A percentile compares a stretch with the other conserved stretches of the same genome.
Evolutionary conservation across 176 grass and related monocot genomes (phyloP).

Genomic region (Typha latifolia): DNA sequence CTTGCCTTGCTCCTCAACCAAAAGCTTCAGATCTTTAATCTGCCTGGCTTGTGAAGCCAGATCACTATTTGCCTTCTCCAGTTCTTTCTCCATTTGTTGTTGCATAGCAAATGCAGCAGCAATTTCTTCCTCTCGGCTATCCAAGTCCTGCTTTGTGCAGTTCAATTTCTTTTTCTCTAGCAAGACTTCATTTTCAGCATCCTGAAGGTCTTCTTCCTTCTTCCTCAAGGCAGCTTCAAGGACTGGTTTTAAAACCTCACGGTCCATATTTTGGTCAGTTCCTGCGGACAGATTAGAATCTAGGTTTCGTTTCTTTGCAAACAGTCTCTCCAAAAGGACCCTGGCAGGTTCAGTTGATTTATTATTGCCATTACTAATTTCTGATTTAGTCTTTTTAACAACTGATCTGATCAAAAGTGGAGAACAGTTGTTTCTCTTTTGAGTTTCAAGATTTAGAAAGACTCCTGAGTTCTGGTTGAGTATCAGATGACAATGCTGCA

Average conservation of each 20-base stretch:
- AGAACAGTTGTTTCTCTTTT: constrained; percentile 29
- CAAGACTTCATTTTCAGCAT: constrained; percentile 44
- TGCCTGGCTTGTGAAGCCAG: constrained; percentile 47
- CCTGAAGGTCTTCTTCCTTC: constrained; percentile 50
- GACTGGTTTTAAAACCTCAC: constrained; percentile 59
- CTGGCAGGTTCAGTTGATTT: constrained; percentile 45
- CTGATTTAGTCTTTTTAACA: constrained; percentile 28
- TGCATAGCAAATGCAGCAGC: constrained; percentile 46
- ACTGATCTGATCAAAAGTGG: constrained; percentile 36
- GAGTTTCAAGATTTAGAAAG: constrained; percentile 27
- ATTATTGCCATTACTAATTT: constrained; percentile 41
- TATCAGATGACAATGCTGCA: constrained; percentile 25
- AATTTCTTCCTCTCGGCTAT: constrained; percentile 53
- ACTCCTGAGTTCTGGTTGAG: constrained; percentile 36
- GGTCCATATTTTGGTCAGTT: constrained; percentile 40
- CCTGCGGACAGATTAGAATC: constrained; percentile 30
- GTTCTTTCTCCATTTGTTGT: constrained; percentile 53
- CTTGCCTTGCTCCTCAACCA: constrained; percentile 45
- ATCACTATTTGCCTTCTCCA: constrained; percentile 47
- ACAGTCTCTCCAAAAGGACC: constrained; percentile 56
- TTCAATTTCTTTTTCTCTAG: constrained; percentile 49
- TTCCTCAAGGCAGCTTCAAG: constrained; percentile 51
- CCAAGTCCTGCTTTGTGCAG: constrained; percentile 51
- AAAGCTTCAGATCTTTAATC: constrained; percentile 53
- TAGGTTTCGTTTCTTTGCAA: constrained; percentile 46